Conservation (phyloP, 495 filamentous ascomycete species). For the Staphylotrichum longicolle region DNA sequence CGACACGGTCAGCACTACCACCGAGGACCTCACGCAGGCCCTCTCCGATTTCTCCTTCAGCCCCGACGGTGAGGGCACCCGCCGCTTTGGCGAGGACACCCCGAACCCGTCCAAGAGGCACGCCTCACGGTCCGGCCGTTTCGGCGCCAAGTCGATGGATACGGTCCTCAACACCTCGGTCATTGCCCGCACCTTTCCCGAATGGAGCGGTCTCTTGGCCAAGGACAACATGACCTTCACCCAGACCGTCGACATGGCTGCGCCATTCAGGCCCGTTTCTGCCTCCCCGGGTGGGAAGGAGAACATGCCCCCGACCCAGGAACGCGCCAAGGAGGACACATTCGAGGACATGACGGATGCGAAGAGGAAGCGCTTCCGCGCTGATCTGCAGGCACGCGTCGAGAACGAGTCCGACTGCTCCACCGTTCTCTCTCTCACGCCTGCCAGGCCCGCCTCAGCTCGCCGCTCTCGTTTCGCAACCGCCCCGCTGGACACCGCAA, state of each 20-base stretch:
- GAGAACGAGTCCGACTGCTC: slow-evolving; percentile 47
- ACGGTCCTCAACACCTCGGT: slow-evolving; percentile 59
- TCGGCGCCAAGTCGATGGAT: slow-evolving; percentile 21
- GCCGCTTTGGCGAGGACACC: slow-evolving; percentile 32
- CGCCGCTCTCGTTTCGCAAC: slow-evolving; percentile 32
- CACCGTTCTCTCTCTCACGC: slow-evolving; percentile 36
- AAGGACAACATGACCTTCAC: slow-evolving; percentile 25
- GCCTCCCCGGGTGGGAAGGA: slow-evolving; percentile 33
- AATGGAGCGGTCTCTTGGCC: slow-evolving; percentile 45
- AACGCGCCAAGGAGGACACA: slow-evolving; percentile 25
- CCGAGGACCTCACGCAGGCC: slow-evolving; percentile 37
- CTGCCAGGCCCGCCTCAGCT: slow-evolving; percentile 18
- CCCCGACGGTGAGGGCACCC: slow-evolving; percentile 48
- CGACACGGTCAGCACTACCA: slow-evolving; percentile 49
- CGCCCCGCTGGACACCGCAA: slow-evolving; percentile 12
- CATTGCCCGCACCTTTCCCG: slow-evolving; percentile 60
- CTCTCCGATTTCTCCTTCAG: slow-evolving; percentile 46
- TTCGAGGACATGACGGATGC: slow-evolving; percentile 31
- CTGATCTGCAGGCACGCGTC: slow-evolving; percentile 47
- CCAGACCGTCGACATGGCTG: slow-evolving; percentile 26
- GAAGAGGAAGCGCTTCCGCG: slow-evolving; percentile 33
- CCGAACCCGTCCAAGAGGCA: slow-evolving; percentile 24
- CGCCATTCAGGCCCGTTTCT: slow-evolving; percentile 21
- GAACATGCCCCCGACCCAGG: slow-evolving; percentile 38
- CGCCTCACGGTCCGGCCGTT: slow-evolving; percentile 31